These are phyloP conservation scores for Durusdinium trenchii DNA, from an alignment of 73 alveolate species.

Conservation along the genomic window DNA sequence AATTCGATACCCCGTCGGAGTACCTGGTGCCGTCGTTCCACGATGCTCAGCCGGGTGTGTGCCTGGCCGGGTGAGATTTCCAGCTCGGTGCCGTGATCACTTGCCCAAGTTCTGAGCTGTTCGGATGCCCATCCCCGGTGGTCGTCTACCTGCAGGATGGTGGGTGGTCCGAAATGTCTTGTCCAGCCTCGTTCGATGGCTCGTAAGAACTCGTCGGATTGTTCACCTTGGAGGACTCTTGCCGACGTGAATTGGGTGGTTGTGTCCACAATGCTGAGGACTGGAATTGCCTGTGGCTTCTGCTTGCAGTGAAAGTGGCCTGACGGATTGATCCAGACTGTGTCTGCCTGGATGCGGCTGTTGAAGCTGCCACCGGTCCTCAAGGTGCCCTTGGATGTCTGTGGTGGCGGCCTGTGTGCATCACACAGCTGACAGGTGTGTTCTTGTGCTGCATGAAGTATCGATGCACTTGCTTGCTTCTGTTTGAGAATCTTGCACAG, in stretches of 20 bases:
- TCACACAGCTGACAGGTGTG: no score
- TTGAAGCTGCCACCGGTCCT: no score
- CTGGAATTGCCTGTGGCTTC: no score
- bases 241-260: neutral
- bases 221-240: neutral
- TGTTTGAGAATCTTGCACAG: neutral
- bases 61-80: neutral
- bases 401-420: no score
- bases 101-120: neutral
- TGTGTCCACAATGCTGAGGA: neutral
- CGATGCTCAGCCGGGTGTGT: neutral
- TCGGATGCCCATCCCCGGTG: neutral
- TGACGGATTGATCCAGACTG: no score
- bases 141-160: neutral
- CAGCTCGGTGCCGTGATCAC: neutral
- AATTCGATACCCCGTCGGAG: neutral
- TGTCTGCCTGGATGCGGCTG: no score
- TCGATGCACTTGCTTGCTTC: no score
- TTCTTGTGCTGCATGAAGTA: no score
- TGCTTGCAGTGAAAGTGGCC: no score
- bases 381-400: no score
- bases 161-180: neutral
- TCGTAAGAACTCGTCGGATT: neutral
- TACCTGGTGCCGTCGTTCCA: neutral
- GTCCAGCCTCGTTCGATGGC: neutral